These are phyloP conservation scores for Blastocystis hominis DNA, from an alignment of 352 stramenopile species.

Conservation along the genomic window DNA sequence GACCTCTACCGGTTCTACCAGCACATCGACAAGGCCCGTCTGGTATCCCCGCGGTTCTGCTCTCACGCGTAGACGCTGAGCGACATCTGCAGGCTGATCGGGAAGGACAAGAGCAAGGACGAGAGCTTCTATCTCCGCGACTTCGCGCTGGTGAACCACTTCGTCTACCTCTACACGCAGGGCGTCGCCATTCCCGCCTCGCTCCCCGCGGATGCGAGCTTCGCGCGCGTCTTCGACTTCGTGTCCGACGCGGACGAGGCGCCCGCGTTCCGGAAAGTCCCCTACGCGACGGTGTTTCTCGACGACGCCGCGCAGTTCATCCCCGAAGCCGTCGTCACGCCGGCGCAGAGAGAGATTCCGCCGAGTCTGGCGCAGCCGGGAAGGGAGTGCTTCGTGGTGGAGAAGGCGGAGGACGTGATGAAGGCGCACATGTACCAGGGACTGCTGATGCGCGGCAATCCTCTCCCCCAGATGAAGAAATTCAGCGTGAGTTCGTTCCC, in stretches of 20 bases:
- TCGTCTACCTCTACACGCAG: constrained; percentile 10
- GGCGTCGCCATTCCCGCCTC: neutral
- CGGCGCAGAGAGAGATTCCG: neutral
- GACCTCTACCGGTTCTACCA: neutral
- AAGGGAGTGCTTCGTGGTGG: neutral
- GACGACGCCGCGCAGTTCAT: neutral
- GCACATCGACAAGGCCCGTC: neutral
- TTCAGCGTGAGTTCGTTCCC: neutral
- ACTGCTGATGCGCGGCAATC: neutral
- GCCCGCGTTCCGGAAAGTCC: neutral
- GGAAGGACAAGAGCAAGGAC: neutral
- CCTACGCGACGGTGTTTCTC: neutral
- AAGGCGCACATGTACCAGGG: neutral
- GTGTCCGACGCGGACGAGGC: neutral
- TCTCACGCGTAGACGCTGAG: neutral
- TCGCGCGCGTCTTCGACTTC: neutral
- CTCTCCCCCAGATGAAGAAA: neutral
- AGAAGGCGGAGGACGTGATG: neutral
- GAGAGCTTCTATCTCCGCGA: neutral
- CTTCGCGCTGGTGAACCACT: neutral
- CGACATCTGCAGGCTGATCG: neutral
- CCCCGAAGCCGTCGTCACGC: neutral
- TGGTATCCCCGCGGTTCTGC: neutral
- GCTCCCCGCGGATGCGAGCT: neutral
- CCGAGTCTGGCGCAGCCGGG: neutral